Conservation (phyloP, 495 filamentous ascomycete species). For the Trichoderma orchidacearum region DNA sequence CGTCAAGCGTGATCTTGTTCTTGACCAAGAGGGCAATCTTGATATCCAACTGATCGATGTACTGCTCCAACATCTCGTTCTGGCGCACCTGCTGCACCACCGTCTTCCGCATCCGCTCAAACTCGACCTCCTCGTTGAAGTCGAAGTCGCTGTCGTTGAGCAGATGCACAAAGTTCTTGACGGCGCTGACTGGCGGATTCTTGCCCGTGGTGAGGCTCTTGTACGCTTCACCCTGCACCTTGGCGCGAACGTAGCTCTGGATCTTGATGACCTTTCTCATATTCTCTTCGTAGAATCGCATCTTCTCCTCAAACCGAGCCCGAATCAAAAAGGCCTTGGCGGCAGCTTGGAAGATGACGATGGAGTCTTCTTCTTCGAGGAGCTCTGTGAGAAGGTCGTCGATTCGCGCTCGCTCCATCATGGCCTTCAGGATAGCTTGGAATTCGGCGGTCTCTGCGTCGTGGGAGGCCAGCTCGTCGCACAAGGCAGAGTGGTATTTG, state of each 20-base stretch:
- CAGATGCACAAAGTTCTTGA: slow-evolving; percentile 95
- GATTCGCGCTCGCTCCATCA: slow-evolving; percentile 60
- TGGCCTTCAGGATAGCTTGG: slow-evolving; percentile 64
- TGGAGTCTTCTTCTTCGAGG: slow-evolving; percentile 62
- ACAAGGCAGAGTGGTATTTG: slow-evolving; percentile 31
- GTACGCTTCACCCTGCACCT: slow-evolving; percentile 94
- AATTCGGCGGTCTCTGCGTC: slow-evolving; percentile 45
- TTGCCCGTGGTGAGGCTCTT: slow-evolving; percentile 93
- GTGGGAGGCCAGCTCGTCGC: slow-evolving; percentile 44
- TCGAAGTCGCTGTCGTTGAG: slow-evolving; percentile 98
- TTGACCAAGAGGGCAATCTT: slow-evolving; percentile 98
- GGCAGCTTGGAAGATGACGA: slow-evolving; percentile 62
- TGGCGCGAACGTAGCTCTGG: slow-evolving; percentile 87
- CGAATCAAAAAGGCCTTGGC: slow-evolving; percentile 64
- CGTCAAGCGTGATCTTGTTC: slow-evolving; percentile 97
- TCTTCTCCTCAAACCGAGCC: slow-evolving; percentile 65
- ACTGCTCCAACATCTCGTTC: slow-evolving; percentile 93
- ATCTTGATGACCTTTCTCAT: slow-evolving; percentile 99
- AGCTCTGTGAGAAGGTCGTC: slow-evolving; percentile 58
- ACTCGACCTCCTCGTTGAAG: slow-evolving; percentile 97
- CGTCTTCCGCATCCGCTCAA: slow-evolving; percentile 79
- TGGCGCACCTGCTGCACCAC: slow-evolving; percentile 95
- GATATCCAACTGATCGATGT: slow-evolving; percentile 95
- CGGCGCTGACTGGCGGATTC: slow-evolving; percentile 88
- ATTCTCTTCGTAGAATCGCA: slow-evolving; percentile 79